These are phyloP conservation scores for Trichoderma gracile DNA, from an alignment of 2,329 filamentous ascomycete genomes.

Conservation along the genomic window DNA sequence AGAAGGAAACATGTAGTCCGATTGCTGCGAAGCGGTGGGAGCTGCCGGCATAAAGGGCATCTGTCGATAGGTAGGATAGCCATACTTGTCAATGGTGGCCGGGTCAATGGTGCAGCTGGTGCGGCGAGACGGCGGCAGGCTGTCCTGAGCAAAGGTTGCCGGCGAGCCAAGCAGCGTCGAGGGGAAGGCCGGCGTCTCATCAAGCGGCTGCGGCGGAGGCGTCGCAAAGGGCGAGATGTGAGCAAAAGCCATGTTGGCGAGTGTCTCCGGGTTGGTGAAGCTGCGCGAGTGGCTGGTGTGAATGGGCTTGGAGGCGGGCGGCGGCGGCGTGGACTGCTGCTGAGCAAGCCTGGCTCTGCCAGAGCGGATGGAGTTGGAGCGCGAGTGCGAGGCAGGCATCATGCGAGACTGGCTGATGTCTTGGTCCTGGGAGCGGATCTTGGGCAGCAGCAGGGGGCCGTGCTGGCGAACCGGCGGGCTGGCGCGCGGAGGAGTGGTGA, in stretches of 20 bases:
- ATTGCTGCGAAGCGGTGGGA: conserved; percentile 26
- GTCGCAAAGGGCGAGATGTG: conserved; percentile 43
- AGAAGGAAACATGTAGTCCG: conserved; percentile 47
- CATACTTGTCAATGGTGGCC: conserved; percentile 66
- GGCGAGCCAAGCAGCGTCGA: conserved; percentile 67
- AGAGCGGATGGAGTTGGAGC: conserved; percentile 22
- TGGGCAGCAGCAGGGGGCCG: conserved; percentile 78
- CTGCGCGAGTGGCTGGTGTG: conserved; percentile 56
- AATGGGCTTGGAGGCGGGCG: conserved; percentile 34
- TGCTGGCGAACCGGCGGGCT: conserved; percentile 74
- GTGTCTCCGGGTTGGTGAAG: conserved; percentile 62
- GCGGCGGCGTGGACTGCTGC: conserved; percentile 33
- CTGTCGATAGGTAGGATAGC: conserved; percentile 82
- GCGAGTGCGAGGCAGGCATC: conserved; percentile 22
- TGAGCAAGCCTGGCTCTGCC: conserved; percentile 17
- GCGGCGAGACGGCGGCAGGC: conserved; percentile 48
- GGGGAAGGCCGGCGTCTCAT: conserved; percentile 33
- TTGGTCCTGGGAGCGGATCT: conserved; percentile 84
- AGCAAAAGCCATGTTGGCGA: conserved; percentile 43
- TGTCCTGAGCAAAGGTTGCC: conserved; percentile 53
- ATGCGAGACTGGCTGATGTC: conserved; percentile 54
- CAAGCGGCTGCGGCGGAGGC: conserved; percentile 25
- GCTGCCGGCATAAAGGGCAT: conserved; percentile 52
- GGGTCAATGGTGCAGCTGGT: conserved; percentile 68
- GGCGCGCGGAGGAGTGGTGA: conserved; percentile 65